Base-by-base conservation (phyloP, 805 yeast species). In the Candida maesae region DNA sequence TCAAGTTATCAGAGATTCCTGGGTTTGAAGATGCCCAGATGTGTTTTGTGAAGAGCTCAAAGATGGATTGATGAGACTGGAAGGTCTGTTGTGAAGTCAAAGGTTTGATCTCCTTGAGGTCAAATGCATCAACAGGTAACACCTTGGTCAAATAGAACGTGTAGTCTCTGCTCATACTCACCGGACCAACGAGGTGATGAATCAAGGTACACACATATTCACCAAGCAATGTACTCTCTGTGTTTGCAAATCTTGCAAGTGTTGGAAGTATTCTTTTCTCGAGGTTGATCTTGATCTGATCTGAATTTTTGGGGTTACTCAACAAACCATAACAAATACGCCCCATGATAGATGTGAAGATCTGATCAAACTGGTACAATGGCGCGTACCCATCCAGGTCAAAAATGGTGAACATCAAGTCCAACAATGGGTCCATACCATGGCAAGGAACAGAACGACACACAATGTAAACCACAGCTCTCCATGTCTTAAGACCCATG, bases 401-500 rank as follows among this genome's bases (percentile, higher is more conserved):
- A 18, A 42, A 42, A 12, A 48, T 40, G 3, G 29, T 15, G 12
- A 46, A 40, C 41, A 49, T 24, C 28, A 47, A n/a, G 3, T 37
- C 14, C 26, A 36, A 16, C 13, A 35, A 31, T 7, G 8, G 10
- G 5, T 18, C 26, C n/a, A 31, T 21, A 15, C 27, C 8, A 4
- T 25, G 36, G 6, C 12, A 19, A 4, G 8, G 28, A 4, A 41
- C 12, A 2, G 44, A 30, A 20, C 42, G 45, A 6, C 33, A 18
- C 19, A 34, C 13, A 7, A 46, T 36, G 21, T 46, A 46, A 7
- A 50, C 21, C 4, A 52, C 15, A 1, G 35, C 49, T 27, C 50
- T 47, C 56, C 56, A 52, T 6, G 47, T 12, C 14, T 27, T 40
- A 14, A 52, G 13, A 3, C 42, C 50, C 13, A 36, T 2, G 8